Percentiles rank a stretch among this genome's conserved stretches.
Evolutionary conservation across 2,329 filamentous ascomycete species (phyloP).

Genomic region (Fusarium sacchari): DNA sequence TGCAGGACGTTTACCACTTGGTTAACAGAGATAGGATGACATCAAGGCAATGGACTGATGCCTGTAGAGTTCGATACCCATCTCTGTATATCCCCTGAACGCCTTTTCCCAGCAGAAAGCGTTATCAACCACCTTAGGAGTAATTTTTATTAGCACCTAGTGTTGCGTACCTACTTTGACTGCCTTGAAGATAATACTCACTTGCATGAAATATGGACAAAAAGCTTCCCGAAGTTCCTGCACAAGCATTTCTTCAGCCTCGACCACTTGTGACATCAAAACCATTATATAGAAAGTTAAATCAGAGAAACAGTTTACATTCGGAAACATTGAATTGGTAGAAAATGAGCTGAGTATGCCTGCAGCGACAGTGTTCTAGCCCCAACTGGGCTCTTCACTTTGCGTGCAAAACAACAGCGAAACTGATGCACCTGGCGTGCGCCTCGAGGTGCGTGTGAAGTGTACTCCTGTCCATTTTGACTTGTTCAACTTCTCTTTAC

Average conservation of each 20-base stretch:
- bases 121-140: not conserved
- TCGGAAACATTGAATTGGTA: not conserved
- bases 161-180: not conserved
- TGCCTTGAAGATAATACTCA: no score
- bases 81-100: not conserved
- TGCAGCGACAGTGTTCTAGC: not conserved
- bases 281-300: no score
- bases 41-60: not conserved
- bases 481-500: not conserved
- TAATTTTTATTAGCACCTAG: not conserved
- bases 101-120: not conserved
- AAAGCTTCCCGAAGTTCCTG: not conserved
- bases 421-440: not conserved
- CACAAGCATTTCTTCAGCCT: not conserved
- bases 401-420: not conserved
- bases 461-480: not conserved
- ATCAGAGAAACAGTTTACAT: not conserved
- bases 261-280: not conserved
- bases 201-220: no score
- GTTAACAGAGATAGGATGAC: not conserved
- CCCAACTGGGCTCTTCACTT: not conserved
- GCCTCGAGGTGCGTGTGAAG: not conserved
- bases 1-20: no score
- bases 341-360: not conserved
- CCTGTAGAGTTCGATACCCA: not conserved